These are phyloP conservation scores for Posidonia oceanica DNA, from an alignment of 116 monocot genomes.

Conservation along the genomic window DNA sequence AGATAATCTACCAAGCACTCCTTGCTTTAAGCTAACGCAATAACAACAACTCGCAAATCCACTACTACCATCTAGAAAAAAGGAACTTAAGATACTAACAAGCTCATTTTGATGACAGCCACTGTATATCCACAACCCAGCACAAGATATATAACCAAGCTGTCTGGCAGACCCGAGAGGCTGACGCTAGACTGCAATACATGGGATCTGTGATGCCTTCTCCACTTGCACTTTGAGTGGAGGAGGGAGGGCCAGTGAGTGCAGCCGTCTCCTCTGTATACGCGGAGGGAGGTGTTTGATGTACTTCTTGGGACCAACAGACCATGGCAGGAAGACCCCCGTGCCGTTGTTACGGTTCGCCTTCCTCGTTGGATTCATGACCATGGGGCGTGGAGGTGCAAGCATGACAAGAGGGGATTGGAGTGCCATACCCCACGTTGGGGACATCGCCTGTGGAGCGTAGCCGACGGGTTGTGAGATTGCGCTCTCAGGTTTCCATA, in stretches of 20 bases:
- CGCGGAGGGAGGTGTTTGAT: conserved; percentile 89
- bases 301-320: conserved; percentile 72
- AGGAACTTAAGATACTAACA: no score
- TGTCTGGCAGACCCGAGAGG: no score
- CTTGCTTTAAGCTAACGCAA: no score
- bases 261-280: conserved; percentile 67
- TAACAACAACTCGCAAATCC: no score
- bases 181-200: conserved; percentile 2
- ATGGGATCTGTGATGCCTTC: conserved; percentile 9
- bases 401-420: conserved; percentile 36
- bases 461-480: not conserved
- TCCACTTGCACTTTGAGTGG: conserved; percentile 14
- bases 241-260: conserved; percentile 28
- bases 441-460: conserved; percentile 8
- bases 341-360: conserved; percentile 37
- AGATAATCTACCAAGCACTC: no score
- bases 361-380: conserved; percentile 15
- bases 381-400: conserved; percentile 22
- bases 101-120: no score
- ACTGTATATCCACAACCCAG: no score
- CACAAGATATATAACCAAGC: no score
- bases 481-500: conserved; percentile 36
- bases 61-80: no score
- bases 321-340: conserved; percentile 93
- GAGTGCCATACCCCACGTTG: conserved; percentile 32